These are phyloP conservation scores for Chytriomyces sp. DNA, from an alignment of 192 early-diverging fungal genomes.

Conservation along the genomic window DNA sequence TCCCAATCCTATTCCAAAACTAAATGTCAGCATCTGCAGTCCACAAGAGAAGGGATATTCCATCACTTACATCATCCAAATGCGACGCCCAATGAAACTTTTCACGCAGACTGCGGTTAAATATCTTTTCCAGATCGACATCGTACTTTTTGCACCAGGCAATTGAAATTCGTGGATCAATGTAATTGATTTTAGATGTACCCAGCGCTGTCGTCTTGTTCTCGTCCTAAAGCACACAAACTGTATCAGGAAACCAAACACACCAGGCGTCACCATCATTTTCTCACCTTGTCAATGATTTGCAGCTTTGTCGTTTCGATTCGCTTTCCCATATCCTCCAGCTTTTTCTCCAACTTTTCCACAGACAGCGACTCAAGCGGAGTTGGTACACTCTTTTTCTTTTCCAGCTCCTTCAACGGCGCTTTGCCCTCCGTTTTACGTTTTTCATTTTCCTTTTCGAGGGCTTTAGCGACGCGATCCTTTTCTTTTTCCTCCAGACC, in stretches of 20 bases:
- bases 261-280: neutral
- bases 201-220: constrained; percentile 94
- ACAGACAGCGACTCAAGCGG: constrained; percentile 38
- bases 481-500: constrained; percentile 72
- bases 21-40: neutral
- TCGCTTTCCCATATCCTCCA: constrained; percentile 71
- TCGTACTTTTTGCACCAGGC: constrained; percentile 90
- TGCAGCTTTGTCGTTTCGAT: constrained; percentile 76
- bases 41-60: neutral
- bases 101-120: constrained; percentile 84
- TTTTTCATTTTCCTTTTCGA: constrained; percentile 88
- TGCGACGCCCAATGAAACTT: constrained; percentile 94
- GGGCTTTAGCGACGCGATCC: constrained; percentile 62
- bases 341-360: constrained; percentile 76
- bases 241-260: constrained; percentile 1
- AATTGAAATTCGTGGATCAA: constrained; percentile 94
- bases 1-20: neutral
- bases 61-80: constrained; percentile 16
- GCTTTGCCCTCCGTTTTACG: constrained; percentile 63
- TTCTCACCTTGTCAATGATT: constrained; percentile 79
- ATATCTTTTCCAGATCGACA: constrained; percentile 92
- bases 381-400: constrained; percentile 46
- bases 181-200: constrained; percentile 98
- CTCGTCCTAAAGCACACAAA: constrained; percentile 70
- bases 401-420: constrained; percentile 57